phyloP scores from a whole-genome alignment of 257 asterid species.

The Nicotiana noctiflora region DNA sequence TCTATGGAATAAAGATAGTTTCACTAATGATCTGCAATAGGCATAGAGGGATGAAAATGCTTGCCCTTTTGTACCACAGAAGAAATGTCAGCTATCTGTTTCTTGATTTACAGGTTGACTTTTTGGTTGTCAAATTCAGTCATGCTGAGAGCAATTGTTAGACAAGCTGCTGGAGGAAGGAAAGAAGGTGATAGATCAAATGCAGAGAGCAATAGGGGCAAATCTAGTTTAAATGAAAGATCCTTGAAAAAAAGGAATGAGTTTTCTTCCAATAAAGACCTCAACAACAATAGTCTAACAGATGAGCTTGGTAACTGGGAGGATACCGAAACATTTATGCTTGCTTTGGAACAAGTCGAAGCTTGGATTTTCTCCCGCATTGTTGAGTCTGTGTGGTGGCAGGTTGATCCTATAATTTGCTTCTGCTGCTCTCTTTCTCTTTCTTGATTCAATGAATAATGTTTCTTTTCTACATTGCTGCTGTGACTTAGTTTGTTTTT shows the following conservation, averaged over 20 bases:
- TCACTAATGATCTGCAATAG: neutral
- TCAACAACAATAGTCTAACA: conserved; percentile 28
- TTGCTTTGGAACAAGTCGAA: conserved; percentile 74
- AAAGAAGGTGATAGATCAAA: conserved; percentile 21
- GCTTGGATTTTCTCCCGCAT: conserved; percentile 87
- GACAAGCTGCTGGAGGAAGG: conserved; percentile 54
- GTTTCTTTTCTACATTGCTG: conserved; percentile 8
- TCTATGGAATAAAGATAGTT: neutral
- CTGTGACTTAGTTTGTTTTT: conserved; percentile 2
- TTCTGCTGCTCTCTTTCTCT: neutral
- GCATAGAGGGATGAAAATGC: neutral
- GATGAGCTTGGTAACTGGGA: conserved; percentile 52
- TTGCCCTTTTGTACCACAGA: neutral
- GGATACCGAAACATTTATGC: conserved; percentile 55
- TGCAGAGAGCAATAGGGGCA: conserved; percentile 12
- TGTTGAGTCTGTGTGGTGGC: conserved; percentile 97
- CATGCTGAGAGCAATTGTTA: conserved; percentile 78
- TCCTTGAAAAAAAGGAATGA: conserved; percentile 10
- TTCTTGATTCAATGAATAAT: neutral
- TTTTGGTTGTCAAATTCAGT: conserved; percentile 89
- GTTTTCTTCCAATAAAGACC: conserved; percentile 5
- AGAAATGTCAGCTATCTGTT: neutral
- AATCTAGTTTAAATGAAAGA: conserved; percentile 12
- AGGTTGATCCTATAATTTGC: conserved; percentile 37
- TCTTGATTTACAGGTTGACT: conserved; percentile 58